These are phyloP conservation scores for Chlorophyllum brunneum DNA, from an alignment of 768 basidiomycete species.

Conservation along the genomic window DNA sequence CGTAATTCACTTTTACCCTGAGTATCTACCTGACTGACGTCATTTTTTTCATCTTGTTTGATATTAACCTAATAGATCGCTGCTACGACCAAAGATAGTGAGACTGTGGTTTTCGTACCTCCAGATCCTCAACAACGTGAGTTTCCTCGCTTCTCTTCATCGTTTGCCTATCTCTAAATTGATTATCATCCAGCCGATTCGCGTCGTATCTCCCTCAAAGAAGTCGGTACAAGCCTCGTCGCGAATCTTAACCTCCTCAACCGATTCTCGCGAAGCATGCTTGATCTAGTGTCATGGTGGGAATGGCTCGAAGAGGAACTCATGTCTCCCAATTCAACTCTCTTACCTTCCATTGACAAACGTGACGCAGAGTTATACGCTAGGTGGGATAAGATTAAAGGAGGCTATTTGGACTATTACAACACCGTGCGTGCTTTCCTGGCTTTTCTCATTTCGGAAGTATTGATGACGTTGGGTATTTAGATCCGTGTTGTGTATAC, in stretches of 20 bases:
- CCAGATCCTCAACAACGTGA: conserved; percentile 32
- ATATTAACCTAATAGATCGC: conserved; percentile 27
- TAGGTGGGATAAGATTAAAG: conserved; percentile 21
- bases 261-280: conserved; percentile 25
- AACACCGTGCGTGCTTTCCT: conserved; percentile 20
- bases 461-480: not conserved
- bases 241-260: conserved; percentile 33
- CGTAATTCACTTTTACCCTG: not conserved
- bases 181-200: conserved; percentile 22
- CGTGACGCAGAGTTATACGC: conserved; percentile 12
- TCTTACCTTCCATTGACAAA: conserved; percentile 10
- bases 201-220: conserved; percentile 30
- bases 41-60: not conserved
- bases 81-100: conserved; percentile 33
- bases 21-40: not conserved
- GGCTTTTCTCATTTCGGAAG: not conserved
- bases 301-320: conserved; percentile 26
- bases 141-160: conserved; percentile 11
- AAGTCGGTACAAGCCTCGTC: conserved; percentile 33
- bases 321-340: conserved; percentile 14
- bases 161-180: not conserved
- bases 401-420: conserved; percentile 25
- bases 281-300: conserved; percentile 30
- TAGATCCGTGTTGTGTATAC: conserved; percentile 25
- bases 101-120: conserved; percentile 27